A percentile compares a stretch with the other conserved stretches of the same genome.
Conservation (phyloP, 768 basidiomycete species). For the Trametes villosa region DNA sequence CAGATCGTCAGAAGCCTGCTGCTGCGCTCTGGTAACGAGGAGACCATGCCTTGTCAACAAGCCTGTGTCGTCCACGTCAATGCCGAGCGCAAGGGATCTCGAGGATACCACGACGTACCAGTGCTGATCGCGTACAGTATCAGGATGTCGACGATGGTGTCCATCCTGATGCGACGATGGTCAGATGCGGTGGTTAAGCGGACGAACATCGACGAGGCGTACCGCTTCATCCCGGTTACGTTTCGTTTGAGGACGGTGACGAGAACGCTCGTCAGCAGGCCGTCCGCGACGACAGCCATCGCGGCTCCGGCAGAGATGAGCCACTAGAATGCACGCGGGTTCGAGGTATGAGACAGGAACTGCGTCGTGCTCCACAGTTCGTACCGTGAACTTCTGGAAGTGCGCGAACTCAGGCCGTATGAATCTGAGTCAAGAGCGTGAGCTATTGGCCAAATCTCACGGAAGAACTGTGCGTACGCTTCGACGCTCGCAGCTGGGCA, state of each 20-base stretch:
- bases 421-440: background rate
- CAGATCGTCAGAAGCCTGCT: background rate
- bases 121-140: constrained; percentile 7
- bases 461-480: background rate
- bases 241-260: background rate
- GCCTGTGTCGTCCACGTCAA: background rate
- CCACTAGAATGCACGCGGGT: background rate
- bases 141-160: constrained; percentile 7
- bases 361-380: background rate
- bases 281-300: constrained; percentile 6
- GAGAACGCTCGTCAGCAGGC: background rate
- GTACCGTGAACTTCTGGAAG: constrained; percentile 5
- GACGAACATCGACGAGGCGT: background rate
- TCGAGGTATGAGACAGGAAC: background rate
- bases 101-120: background rate
- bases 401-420: background rate
- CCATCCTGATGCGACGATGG: background rate
- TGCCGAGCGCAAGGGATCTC: too few species aligned
- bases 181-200: background rate
- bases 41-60: background rate
- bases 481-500: background rate
- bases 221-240: constrained; percentile 11
- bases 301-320: constrained; percentile 10
- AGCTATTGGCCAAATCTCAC: background rate
- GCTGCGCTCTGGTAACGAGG: background rate